Percentiles rank a stretch among this genome's conserved stretches.
Conservation (phyloP, 352 stramenopile genomes). For the Labyrinthula sp. region DNA sequence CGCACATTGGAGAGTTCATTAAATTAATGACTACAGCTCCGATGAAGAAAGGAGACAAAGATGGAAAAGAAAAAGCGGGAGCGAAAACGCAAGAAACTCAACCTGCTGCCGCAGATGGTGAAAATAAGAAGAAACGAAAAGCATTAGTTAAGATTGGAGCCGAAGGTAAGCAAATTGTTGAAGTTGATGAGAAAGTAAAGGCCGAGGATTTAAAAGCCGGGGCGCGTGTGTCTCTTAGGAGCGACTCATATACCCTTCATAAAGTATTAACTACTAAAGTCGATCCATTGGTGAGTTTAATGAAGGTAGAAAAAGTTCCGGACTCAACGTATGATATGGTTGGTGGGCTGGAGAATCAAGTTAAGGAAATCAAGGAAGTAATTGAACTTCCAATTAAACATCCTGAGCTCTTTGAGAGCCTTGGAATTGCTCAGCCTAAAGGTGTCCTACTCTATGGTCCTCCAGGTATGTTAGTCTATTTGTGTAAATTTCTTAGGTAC, state of each 20-base stretch:
- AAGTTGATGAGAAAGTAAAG: slow-evolving; percentile 88
- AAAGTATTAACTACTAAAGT: slow-evolving; percentile 98
- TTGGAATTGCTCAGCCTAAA: slow-evolving; percentile 94
- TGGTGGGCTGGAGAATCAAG: slow-evolving; percentile 94
- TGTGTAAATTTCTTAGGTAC: too few relatives aligned
- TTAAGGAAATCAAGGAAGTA: slow-evolving; percentile 99
- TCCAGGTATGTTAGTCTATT: too few relatives aligned
- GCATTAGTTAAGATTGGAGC: slow-evolving; percentile 88
- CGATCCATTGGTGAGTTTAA: slow-evolving; percentile 68
- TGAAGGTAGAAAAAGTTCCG: slow-evolving; percentile 95
- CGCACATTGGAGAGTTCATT: slow-evolving; percentile 94
- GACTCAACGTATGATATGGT: slow-evolving; percentile 99
- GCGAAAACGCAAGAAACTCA: background rate
- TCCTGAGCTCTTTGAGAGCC: slow-evolving; percentile 92
- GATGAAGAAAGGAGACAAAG: too few relatives aligned
- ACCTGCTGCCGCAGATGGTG: background rate
- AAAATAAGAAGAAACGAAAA: slow-evolving; percentile 74
- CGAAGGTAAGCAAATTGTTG: slow-evolving; percentile 98
- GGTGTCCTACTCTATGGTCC: slow-evolving; percentile 76
- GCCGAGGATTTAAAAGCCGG: slow-evolving; percentile 88
- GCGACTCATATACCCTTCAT: slow-evolving; percentile 97
- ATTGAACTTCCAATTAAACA: slow-evolving; percentile 99
- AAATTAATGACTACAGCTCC: too few relatives aligned
- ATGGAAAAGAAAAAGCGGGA: too few relatives aligned
- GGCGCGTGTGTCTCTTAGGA: slow-evolving; percentile 88